A percentile compares a stretch with the other conserved stretches of the same genome.
Evolutionary conservation across 805 yeast genomes (phyloP).

Genomic region (Torulaspora franciscae): DNA sequence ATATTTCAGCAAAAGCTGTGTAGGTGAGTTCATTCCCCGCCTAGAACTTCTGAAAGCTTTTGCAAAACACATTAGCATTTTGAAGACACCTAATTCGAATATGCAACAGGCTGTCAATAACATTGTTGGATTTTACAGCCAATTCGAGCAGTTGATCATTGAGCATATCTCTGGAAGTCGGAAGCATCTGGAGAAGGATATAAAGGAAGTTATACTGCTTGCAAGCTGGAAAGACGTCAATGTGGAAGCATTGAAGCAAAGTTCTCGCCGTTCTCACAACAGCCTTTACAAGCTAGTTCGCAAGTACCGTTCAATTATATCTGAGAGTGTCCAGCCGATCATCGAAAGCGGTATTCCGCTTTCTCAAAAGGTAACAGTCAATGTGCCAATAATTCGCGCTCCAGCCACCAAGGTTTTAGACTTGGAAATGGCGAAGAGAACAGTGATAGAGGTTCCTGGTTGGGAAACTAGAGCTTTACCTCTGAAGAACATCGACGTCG

Average conservation of each 20-base stretch:
- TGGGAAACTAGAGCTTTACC: constrained; percentile 58
- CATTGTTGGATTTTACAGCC: constrained; percentile 58
- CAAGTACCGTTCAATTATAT: constrained; percentile 65
- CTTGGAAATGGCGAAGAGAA: constrained; percentile 12
- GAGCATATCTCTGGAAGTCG: constrained; percentile 44
- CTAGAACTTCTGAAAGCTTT: constrained; percentile 62
- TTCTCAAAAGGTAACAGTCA: constrained; percentile 15
- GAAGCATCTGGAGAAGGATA: constrained; percentile 65
- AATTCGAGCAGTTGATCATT: constrained; percentile 50
- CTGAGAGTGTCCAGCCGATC: constrained; percentile 46
- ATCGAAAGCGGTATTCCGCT: constrained; percentile 52
- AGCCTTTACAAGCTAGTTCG: constrained; percentile 76
- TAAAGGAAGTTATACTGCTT: constrained; percentile 75
- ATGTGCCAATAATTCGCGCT: constrained; percentile 3
- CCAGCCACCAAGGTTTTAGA: constrained; percentile 12
- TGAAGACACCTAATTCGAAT: constrained; percentile 29
- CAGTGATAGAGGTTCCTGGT: constrained; percentile 37
- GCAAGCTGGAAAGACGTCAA: constrained; percentile 98
- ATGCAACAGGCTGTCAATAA: constrained; percentile 28
- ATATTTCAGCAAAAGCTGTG: constrained; percentile 68
- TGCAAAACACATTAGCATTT: constrained; percentile 43
- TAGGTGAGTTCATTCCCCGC: constrained; percentile 67
- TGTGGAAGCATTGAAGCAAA: constrained; percentile 86
- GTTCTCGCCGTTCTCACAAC: constrained; percentile 85
- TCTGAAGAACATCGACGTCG: constrained; percentile 46